phyloP scores from a whole-genome alignment of 2,329 filamentous ascomycete species.

The Diaporthe citrichinensis region DNA sequence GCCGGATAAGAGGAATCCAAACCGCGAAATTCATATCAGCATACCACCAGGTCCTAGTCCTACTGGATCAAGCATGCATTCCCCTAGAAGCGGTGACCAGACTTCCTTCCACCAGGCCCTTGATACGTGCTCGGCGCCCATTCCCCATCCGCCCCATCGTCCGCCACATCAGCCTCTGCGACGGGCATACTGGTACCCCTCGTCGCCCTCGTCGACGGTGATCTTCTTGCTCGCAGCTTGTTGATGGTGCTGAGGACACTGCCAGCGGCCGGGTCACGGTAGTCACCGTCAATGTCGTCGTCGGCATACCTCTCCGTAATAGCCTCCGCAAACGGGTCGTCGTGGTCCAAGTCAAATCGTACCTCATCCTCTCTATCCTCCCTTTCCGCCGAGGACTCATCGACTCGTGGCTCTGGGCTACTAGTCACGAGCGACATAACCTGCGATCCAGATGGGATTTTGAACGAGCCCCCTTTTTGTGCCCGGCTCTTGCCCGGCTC shows the following conservation, averaged over 20 bases:
- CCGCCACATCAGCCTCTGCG: neutral
- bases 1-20: neutral
- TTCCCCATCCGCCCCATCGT: neutral
- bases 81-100: neutral
- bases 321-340: neutral
- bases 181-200: constrained; percentile 25
- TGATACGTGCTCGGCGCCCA: constrained; percentile 28
- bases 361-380: constrained; percentile 11
- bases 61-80: neutral
- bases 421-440: constrained; percentile 22
- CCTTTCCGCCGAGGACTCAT: neutral
- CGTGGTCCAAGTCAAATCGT: neutral
- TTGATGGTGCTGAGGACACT: constrained; percentile 1
- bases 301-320: constrained; percentile 35
- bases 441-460: constrained; percentile 20
- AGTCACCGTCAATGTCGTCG: constrained; percentile 34
- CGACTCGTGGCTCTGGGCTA: constrained; percentile 19
- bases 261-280: neutral
- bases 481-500: neutral
- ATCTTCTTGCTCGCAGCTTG: neutral
- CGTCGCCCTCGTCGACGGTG: constrained; percentile 4
- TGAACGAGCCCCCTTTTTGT: neutral
- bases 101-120: constrained; percentile 6
- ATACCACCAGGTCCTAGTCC: neutral
- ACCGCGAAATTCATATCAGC: neutral